Evolutionary conservation across 345 rosid species (phyloP), one percentile per base, ranked within the genome.

Genomic region (Ailanthus altissimus): DNA sequence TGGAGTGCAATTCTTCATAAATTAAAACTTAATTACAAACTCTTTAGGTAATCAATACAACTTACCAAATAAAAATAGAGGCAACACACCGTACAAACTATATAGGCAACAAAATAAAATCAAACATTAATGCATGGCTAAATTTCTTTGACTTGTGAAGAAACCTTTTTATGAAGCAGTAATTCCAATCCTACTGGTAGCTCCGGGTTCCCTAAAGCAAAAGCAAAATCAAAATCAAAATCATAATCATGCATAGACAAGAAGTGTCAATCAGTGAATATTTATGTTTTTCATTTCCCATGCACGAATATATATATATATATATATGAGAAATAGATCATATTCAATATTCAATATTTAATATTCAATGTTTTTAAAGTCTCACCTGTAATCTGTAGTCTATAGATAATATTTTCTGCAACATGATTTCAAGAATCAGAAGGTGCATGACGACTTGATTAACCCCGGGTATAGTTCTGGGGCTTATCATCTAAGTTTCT

Each of bases 401-500:
- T 32, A 3, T 32, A 13, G 15, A 60, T 20, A 38, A 36, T 36
- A 2, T 20, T 28, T 28, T 60, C 65, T 60, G 65, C 40, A 60
- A 11, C 40, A 26, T 28, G 65, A 60, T 16, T 23, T 66, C 70
- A 13, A 10, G 13, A 67, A 60, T 26, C 26, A 15, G 36, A 60
- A 21, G 38, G 36, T 15, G 36, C 51, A 45, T 3, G 51, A 8
- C 53, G 10, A 25, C 54, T 43, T 45, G 70, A 23, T 45, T 66
- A 36, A 46, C 70, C 70, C 0, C 20, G 32, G 36, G 20, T 45
- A 6, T 43, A 66, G 3, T 5, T 45, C 43, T 15, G 11, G 11
- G 67, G 45, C 40, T 32, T 51, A 26, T 47, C 72, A 49, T 47
- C 72, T 28, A 26, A 49, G n/a, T 49, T 49, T 49, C 72, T 40